phyloP scores from a whole-genome alignment of 352 stramenopile genomes.

The Globisporangium abappressorium region DNA sequence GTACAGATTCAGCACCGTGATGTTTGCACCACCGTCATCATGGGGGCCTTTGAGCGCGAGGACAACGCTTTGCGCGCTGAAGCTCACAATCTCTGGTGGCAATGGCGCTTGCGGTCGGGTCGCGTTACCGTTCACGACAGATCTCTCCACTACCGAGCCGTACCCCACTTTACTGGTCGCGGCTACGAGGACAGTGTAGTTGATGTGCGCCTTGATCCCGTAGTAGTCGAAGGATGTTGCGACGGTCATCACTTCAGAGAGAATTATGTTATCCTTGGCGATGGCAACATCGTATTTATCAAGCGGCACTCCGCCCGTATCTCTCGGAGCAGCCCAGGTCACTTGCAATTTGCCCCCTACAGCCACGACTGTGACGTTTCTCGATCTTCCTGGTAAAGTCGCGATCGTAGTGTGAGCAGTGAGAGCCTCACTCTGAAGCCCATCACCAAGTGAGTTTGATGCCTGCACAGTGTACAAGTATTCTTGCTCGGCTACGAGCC shows the following conservation, averaged over 20 bases:
- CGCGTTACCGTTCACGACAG: constrained; percentile 27
- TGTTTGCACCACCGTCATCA: constrained; percentile 37
- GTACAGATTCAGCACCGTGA: constrained; percentile 38
- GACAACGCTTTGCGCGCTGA: constrained; percentile 29
- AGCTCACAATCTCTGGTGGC: constrained; percentile 21
- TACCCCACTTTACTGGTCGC: constrained; percentile 28
- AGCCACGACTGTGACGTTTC: constrained; percentile 11
- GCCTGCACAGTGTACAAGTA: constrained; percentile 48
- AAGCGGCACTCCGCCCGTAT: constrained; percentile 41
- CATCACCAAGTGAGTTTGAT: constrained; percentile 32
- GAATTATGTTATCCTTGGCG: not conserved
- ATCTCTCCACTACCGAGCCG: constrained; percentile 6
- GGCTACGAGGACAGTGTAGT: constrained; percentile 28
- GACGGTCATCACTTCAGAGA: constrained; percentile 2
- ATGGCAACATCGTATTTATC: constrained; percentile 16
- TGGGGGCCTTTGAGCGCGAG: constrained; percentile 32
- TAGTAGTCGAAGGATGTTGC: constrained; percentile 19
- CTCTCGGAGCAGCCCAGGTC: constrained; percentile 26
- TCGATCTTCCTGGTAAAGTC: constrained; percentile 22
- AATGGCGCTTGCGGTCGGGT: constrained; percentile 24
- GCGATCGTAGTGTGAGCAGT: constrained; percentile 23
- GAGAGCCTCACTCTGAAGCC: constrained; percentile 29
- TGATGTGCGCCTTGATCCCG: constrained; percentile 22
- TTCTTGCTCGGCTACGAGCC: constrained; percentile 24
- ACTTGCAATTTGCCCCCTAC: constrained; percentile 29